phyloP scores from a whole-genome alignment of 768 basidiomycete genomes.

The Lyophyllum semitale region DNA sequence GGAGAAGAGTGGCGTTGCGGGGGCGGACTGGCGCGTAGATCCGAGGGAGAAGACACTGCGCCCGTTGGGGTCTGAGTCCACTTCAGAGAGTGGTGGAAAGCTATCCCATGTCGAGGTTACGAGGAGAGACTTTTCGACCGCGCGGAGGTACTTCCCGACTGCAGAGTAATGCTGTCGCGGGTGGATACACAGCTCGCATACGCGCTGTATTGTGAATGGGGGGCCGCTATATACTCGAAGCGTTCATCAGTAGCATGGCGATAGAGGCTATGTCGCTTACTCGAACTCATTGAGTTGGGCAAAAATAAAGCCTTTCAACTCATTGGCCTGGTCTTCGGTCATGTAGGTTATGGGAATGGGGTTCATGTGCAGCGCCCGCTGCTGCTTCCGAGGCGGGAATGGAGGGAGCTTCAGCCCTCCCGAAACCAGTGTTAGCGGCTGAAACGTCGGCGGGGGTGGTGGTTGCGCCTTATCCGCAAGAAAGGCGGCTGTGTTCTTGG shows the following conservation, averaged over 20 bases:
- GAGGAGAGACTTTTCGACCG: conserved; percentile 77
- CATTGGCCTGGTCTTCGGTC: conserved; percentile 59
- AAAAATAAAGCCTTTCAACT: conserved; percentile 57
- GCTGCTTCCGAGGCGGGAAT: conserved; percentile 61
- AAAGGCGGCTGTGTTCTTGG: conserved; percentile 54
- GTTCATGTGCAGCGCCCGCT: conserved; percentile 45
- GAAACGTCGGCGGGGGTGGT: conserved; percentile 39
- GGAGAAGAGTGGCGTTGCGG: conserved; percentile 82
- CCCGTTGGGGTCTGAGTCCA: conserved; percentile 36
- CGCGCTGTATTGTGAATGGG: conserved; percentile 89
- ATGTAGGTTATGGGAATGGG: conserved; percentile 61
- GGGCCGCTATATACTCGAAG: conserved; percentile 40
- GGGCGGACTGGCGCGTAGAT: conserved; percentile 53
- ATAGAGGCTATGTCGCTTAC: conserved; percentile 35
- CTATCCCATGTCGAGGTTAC: conserved; percentile 81
- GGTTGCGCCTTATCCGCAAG: conserved; percentile 40
- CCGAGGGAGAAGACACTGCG: conserved; percentile 45
- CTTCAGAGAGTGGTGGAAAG: conserved; percentile 57
- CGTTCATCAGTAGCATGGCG: conserved; percentile 1
- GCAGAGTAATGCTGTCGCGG: conserved; percentile 74
- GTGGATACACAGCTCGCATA: conserved; percentile 77
- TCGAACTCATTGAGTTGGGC: conserved; percentile 74
- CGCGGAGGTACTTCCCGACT: conserved; percentile 86
- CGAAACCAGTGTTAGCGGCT: conserved; percentile 41
- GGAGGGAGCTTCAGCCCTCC: conserved; percentile 75